phyloP scores from a whole-genome alignment of 1,284 basidiomycete species.

The Microstroma glucosiphilum region DNA sequence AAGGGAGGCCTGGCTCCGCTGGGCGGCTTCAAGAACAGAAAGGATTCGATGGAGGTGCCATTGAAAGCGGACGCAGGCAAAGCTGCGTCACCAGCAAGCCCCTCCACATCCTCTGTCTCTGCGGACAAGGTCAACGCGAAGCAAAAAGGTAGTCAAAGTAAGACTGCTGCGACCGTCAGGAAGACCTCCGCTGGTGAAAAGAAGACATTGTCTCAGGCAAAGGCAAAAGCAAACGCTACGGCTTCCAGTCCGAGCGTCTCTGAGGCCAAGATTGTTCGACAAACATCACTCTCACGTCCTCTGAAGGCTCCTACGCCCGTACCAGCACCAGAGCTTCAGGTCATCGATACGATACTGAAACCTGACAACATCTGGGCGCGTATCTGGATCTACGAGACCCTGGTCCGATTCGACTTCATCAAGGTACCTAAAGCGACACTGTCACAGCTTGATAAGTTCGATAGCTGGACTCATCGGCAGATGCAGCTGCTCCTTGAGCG shows the following conservation, averaged over 20 bases:
- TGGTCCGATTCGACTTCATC: constrained; percentile 38
- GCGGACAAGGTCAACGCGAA: no score
- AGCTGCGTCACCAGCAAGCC: no score
- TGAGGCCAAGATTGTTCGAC: constrained; percentile 9
- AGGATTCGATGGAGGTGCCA: no score
- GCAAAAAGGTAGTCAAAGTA: no score
- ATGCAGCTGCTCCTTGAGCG: constrained; percentile 29
- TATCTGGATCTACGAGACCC: constrained; percentile 41
- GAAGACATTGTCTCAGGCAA: background rate
- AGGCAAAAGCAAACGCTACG: background rate
- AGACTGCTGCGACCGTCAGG: no score
- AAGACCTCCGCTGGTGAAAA: background rate
- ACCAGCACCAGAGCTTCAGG: constrained; percentile 21
- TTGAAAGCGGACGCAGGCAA: no score
- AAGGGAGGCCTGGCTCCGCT: constrained; percentile 9
- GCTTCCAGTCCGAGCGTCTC: background rate
- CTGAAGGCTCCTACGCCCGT: constrained; percentile 22
- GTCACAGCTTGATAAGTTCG: constrained; percentile 30
- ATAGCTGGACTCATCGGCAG: constrained; percentile 30
- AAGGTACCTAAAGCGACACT: constrained; percentile 23
- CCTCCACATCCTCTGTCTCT: no score
- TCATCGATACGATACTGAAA: constrained; percentile 27
- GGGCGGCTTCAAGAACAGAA: no score
- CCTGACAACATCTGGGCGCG: constrained; percentile 32
- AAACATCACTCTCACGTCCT: constrained; percentile 8